Evolutionary conservation across 306 rosid species (phyloP).

Genomic region (Delonix regia): DNA sequence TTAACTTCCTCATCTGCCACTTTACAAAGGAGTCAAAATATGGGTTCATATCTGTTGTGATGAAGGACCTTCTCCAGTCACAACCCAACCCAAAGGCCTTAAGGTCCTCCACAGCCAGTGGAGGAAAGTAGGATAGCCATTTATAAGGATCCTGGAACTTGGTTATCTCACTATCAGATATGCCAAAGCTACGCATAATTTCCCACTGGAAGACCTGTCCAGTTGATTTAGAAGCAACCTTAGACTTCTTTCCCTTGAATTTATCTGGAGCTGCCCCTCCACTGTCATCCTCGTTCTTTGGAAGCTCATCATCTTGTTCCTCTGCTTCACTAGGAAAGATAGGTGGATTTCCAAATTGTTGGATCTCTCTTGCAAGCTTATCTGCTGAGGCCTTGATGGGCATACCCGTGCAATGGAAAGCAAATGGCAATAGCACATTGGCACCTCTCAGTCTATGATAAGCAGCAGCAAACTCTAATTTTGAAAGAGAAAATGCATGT

Average conservation of each 20-base stretch:
- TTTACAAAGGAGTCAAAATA: constrained; percentile 78
- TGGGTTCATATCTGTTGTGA: constrained; percentile 77
- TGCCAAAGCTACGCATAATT: constrained; percentile 91
- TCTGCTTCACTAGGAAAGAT: constrained; percentile 55
- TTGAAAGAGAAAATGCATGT: constrained; percentile 80
- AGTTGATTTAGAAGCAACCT: constrained; percentile 69
- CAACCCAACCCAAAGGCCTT: constrained; percentile 92
- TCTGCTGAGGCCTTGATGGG: constrained; percentile 97
- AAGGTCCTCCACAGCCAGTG: constrained; percentile 86
- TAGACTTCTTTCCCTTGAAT: constrained; percentile 90
- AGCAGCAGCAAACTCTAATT: constrained; percentile 86
- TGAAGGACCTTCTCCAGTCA: constrained; percentile 95
- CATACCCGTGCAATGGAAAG: constrained; percentile 97
- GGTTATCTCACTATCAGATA: constrained; percentile 73
- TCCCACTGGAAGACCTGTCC: constrained; percentile 89
- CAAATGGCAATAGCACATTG: constrained; percentile 84
- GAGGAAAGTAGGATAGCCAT: constrained; percentile 89
- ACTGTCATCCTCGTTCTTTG: constrained; percentile 40
- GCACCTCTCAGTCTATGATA: constrained; percentile 85
- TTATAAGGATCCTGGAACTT: constrained; percentile 77
- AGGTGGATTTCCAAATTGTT: constrained; percentile 73
- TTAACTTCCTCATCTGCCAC: constrained; percentile 97
- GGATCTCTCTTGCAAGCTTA: constrained; percentile 80
- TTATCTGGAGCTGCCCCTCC: constrained; percentile 60
- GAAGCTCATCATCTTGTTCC: constrained; percentile 43